A percentile compares a stretch with the other conserved stretches of the same genome.
Conservation (phyloP, 2,329 filamentous ascomycete genomes). For the Colletotrichum sp. region DNA sequence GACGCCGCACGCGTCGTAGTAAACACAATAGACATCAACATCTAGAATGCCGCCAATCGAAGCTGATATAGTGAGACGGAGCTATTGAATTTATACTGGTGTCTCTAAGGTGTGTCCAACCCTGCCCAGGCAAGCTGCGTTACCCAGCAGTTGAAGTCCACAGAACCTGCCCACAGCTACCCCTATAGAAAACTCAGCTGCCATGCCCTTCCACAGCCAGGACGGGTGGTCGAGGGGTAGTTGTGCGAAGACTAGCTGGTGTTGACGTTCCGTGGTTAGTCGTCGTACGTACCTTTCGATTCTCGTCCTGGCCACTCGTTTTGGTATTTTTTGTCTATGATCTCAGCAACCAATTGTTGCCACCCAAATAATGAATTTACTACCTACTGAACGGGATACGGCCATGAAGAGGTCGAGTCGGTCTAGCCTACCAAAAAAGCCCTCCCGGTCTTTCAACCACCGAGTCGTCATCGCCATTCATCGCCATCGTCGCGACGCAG, state of each 20-base stretch:
- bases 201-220: not conserved
- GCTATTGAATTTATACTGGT: not conserved
- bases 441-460: not conserved
- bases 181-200: not conserved
- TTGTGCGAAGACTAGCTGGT: not conserved
- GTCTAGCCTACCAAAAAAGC: not conserved
- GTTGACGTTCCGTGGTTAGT: not conserved
- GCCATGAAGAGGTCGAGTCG: not conserved
- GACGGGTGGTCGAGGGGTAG: not conserved
- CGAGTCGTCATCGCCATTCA: not conserved
- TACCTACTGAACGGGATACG: not conserved
- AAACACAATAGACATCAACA: accelerated
- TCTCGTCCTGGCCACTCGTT: not conserved
- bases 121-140: not conserved
- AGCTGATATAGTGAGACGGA: not conserved
- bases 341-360: not conserved
- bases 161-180: not conserved
- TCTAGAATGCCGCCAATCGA: accelerated
- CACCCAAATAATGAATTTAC: not conserved
- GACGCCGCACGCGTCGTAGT: not conserved
- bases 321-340: not conserved
- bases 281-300: not conserved
- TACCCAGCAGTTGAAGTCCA: not conserved
- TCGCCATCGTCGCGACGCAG: not conserved
- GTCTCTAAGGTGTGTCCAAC: not conserved